Percentiles rank a stretch among this genome's conserved stretches.
Evolutionary conservation across 2,329 filamentous ascomycete species (phyloP).

Genomic region (Hypoxylon sp.): DNA sequence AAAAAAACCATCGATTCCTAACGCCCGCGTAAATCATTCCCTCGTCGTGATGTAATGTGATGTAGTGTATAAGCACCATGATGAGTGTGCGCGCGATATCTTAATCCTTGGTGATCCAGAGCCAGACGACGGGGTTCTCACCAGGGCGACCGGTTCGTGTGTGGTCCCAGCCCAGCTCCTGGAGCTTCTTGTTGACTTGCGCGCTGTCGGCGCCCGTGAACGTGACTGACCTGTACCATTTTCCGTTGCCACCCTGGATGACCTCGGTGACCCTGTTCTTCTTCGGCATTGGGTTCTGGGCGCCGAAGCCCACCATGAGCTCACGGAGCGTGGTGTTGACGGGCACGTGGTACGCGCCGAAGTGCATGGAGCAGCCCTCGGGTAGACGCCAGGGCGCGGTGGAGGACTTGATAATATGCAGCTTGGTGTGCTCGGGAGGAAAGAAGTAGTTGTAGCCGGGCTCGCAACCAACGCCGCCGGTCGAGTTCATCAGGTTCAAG

Average conservation of each 20-base stretch:
- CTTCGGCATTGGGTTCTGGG: constrained; percentile 57
- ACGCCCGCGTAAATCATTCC: neutral
- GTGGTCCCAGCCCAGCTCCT: constrained; percentile 67
- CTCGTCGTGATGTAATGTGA: too few relatives aligned
- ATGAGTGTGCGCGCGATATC: too few relatives aligned
- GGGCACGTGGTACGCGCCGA: constrained; percentile 62
- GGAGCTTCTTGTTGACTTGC: constrained; percentile 59
- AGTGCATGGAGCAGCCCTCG: constrained; percentile 53
- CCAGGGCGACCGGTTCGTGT: constrained; percentile 57
- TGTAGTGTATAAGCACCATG: too few relatives aligned
- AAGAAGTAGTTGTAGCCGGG: constrained; percentile 72
- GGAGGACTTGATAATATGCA: constrained; percentile 64
- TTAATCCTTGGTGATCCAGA: constrained; percentile 66
- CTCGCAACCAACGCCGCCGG: constrained; percentile 66
- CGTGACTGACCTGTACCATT: constrained; percentile 66
- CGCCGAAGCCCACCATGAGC: constrained; percentile 67
- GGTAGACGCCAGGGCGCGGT: constrained; percentile 63
- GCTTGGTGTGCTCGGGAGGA: constrained; percentile 63
- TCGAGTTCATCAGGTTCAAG: constrained; percentile 64
- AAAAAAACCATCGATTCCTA: too few relatives aligned
- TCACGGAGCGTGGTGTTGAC: constrained; percentile 62
- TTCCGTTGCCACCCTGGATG: constrained; percentile 61
- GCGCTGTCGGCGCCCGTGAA: constrained; percentile 60
- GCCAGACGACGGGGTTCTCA: constrained; percentile 64
- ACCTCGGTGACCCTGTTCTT: constrained; percentile 68